A percentile compares a stretch with the other conserved stretches of the same genome.
phyloP scores from a whole-genome alignment of 805 yeast species.

The Lipomyces orientalis region DNA sequence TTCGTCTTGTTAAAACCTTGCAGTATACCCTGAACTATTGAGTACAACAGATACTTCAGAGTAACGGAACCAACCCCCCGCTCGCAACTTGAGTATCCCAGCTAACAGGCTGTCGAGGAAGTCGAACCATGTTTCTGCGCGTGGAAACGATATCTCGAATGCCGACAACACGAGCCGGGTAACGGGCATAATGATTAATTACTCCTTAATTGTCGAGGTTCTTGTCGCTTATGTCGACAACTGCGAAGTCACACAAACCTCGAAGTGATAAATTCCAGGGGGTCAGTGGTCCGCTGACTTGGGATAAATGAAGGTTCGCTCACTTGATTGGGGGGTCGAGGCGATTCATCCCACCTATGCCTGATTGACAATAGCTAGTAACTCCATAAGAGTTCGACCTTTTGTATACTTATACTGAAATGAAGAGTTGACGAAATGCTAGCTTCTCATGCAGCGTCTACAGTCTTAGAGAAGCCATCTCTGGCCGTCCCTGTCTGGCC shows the following conservation, averaged over 20 bases:
- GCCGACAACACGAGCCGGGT: neutral
- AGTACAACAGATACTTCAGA: neutral
- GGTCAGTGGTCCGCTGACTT: no score
- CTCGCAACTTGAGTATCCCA: no score
- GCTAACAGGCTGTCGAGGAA: neutral
- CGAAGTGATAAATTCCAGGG: neutral
- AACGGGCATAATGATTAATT: neutral
- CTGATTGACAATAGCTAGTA: no score
- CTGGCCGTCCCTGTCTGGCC: neutral
- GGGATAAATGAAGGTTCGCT: no score
- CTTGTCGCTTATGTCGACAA: no score
- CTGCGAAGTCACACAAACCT: neutral
- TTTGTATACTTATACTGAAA: neutral
- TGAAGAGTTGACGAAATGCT: neutral
- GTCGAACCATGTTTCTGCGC: neutral
- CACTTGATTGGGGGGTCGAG: no score
- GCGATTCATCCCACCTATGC: no score
- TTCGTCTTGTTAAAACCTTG: neutral
- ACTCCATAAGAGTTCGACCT: neutral
- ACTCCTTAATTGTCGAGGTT: neutral
- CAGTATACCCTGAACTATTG: neutral
- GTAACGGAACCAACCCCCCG: neutral
- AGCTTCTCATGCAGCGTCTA: neutral
- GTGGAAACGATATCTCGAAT: no score
- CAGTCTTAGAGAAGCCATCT: neutral